A percentile compares a stretch with the other conserved stretches of the same genome.
phyloP scores from a whole-genome alignment of 2,329 filamentous ascomycete genomes.

The Elsinoe arachidis region DNA sequence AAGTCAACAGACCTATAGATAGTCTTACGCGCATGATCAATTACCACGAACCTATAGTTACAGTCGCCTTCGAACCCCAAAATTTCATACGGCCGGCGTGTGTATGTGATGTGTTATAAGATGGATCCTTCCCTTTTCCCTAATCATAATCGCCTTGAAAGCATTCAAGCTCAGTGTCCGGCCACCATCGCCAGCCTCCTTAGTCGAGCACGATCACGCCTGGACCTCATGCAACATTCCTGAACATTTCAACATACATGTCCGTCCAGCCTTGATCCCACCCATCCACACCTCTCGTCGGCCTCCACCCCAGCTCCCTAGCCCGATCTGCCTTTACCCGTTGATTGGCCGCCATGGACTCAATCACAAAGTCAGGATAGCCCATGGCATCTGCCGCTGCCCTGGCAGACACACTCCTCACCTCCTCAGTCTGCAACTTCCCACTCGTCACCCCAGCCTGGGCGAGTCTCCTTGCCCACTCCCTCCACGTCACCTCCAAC shows the following conservation, averaged over 20 bases:
- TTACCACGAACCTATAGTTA: no score
- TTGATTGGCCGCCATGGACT: not conserved
- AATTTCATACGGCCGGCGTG: no score
- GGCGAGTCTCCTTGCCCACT: not conserved
- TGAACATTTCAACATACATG: constrained; percentile 1
- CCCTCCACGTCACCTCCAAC: not conserved
- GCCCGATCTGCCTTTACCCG: not conserved
- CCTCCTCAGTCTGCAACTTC: not conserved
- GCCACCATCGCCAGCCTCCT: no score
- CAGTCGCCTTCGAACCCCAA: no score
- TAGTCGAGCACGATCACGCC: no score
- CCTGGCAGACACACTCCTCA: not conserved
- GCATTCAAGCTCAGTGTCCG: no score
- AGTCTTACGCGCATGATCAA: no score
- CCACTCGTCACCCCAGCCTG: not conserved
- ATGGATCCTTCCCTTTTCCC: no score
- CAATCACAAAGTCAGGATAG: not conserved
- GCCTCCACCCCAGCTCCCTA: not conserved
- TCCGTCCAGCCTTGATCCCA: constrained; percentile 3
- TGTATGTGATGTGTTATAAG: no score
- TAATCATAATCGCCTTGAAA: no score
- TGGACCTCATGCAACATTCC: not conserved
- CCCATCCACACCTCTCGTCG: not conserved
- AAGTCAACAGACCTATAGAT: no score
- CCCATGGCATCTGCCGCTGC: not conserved